Base-by-base conservation (phyloP, 225 moss, liverwort and hornwort species). In the Bryum argenteum region DNA sequence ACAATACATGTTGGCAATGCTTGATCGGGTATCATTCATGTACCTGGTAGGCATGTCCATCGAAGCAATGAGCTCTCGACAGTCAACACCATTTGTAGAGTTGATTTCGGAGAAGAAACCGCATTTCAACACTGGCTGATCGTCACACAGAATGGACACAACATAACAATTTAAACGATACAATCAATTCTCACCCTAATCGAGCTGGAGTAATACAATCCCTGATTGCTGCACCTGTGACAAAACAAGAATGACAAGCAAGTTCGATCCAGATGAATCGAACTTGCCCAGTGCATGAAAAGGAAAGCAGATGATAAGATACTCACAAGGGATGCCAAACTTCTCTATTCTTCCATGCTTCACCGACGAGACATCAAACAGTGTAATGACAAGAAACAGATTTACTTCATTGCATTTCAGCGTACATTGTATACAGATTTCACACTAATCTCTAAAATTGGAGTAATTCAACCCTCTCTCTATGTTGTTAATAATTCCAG, bases 401-500 rank as follows among this genome's bases (percentile, higher is more conserved):
- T 23, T 4, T 58, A 33, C 58, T 58, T 10, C 4, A 58, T 18
- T 58, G 28, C 70, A 59, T 23, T 45, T 21, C 37, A 57, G 33
- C 58, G 16, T 21, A 50, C 57, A 69, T 53, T 38, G 42, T 3
- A 33, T 22, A 22, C 51, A 60, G 24, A 17, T 48, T 44, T 37
- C 11, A 19, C 44, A 18, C 37, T 9, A 20, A 43, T 50, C 15
- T 41, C 7, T 1, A 54, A 71, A 12, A 28, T 33, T 61, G 24
- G 26, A 24, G 61, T 65, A 15, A 71, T 74, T 54, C 28, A 60
- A 18, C 55, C 81, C 76, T 58, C 73, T 74, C 77, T 87, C 81
- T 71, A 87, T 84, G 55, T 63, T 79, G 67, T 56, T 77, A 17
- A 87, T 87, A 22, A 84, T 68, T 51, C 71, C 84, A 52, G 70